phyloP scores from a whole-genome alignment of 202 grass and related monocot species.

The Dendrocalamus latiflorus region DNA sequence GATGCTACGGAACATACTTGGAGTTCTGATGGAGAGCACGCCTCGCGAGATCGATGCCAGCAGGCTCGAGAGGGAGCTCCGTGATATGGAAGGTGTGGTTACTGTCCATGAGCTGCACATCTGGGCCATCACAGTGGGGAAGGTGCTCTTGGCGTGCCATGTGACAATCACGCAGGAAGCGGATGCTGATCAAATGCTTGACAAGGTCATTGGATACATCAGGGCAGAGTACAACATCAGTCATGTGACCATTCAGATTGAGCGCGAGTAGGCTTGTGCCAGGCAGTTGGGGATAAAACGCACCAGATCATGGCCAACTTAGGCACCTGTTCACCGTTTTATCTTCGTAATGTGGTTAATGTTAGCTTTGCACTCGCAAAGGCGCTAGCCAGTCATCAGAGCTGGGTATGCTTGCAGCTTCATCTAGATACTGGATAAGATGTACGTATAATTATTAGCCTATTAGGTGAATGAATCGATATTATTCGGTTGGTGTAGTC shows the following conservation, averaged over 20 bases:
- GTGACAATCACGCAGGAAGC: constrained; percentile 60
- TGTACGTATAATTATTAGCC: constrained; percentile 18
- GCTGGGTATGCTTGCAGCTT: not conserved
- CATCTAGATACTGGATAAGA: constrained; percentile 5
- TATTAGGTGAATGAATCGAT: not conserved
- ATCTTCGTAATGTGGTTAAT: not conserved
- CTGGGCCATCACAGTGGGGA: constrained; percentile 80
- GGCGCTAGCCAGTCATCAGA: not conserved
- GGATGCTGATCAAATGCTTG: constrained; percentile 58
- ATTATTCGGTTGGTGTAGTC: not conserved
- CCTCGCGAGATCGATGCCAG: constrained; percentile 77
- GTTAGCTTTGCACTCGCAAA: not conserved
- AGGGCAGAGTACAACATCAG: constrained; percentile 81
- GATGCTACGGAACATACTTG: constrained; percentile 82
- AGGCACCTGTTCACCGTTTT: not conserved
- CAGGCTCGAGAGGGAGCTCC: constrained; percentile 56
- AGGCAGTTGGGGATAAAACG: not conserved
- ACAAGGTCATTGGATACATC: constrained; percentile 73
- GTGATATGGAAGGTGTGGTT: constrained; percentile 53
- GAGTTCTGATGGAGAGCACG: constrained; percentile 92
- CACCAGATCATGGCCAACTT: not conserved
- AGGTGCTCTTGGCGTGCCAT: constrained; percentile 75
- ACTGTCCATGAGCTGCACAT: constrained; percentile 76
- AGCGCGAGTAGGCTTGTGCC: constrained; percentile 35
- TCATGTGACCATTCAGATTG: constrained; percentile 85